Base-by-base conservation (phyloP, 257 asterid species). In the Przewalskia tangutica region DNA sequence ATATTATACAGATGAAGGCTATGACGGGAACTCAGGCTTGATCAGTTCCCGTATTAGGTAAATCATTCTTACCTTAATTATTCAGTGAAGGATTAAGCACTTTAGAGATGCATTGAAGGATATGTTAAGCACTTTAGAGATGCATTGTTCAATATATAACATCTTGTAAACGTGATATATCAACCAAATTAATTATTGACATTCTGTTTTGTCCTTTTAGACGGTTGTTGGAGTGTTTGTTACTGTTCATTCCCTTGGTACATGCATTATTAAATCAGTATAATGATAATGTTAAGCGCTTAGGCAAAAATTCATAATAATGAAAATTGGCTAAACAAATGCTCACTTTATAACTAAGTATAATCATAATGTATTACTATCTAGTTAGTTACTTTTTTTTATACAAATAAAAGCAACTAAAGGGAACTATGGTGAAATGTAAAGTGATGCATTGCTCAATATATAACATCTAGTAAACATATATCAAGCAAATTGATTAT, bases 1-100 rank as follows among this genome's bases (percentile, higher is more conserved):
- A 87, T 86, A 97, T 91, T 88, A 90, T 95, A 81, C 99, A 95
- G 85, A 84, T 95, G 94, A 95, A 95, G 91, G 91, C 97, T 12
- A 82, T 95, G 83, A 46, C 92, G 6, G 99, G 98, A 81, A 93
- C 95, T 65, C 98, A 95, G 89, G 98, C 99, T 20, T 93, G 89
- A 88, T 32, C 48, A 7, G n/a, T 11, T 58, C 32, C 32, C 3
- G 79, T 7, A 46, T 50, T 46, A 71, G 79, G 79, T 71, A 66
- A 50, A 9, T 66, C 50, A 36, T 36, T 66, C 50, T 66, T 23
- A 5, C 44, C 70, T 5, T 63, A 63, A 32, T 44, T 63, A 27
- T n/a, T 27, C 68, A 23, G 20, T 59, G 66, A 23, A 23, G 75
- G 58, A 44, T 70, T 6, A 44, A 44, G n/a, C 36, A 13, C 38